Base-by-base conservation (phyloP, 2,329 filamentous ascomycete species). In the Dactylellina parvicollis region DNA sequence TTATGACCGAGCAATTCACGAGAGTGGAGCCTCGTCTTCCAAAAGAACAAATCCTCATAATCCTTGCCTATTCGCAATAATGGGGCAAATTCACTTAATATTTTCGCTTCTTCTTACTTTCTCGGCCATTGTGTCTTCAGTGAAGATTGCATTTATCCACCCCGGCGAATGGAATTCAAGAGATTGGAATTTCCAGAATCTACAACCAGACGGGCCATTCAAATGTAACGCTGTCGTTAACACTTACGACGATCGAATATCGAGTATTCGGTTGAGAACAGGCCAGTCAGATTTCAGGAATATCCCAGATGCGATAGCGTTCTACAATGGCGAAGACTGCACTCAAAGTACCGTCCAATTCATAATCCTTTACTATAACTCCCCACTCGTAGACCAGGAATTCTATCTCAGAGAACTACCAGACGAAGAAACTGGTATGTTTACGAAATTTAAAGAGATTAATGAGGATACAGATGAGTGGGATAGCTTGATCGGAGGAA, bases 261-360 rank as follows among this genome's bases (percentile, higher is more conserved):
- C 30, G 12, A 49, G 9, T n/a, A 50, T 66, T 20, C 40, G 40
- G 1, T 22, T 66, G 12, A 38, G 61, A 22, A 57, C 42, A 1
- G 32, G 18, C 8, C 40, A 50, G 9, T 26, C 50, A 1, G 44
- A 57, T 26, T n/a, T 42, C n/a, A 30, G 50, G n/a, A 34, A 30
- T 12, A 49, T 56, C 14, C 61, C 61, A 3, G 20, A 57, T n/a
- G 61, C 61, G 18, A 66, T 66, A 7, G 61, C 50, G 16, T 56
- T 66, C 16, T 66, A 56, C 24, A 30, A 49, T 30, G 40, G 30
- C 16, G 40, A 24, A 24, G 47, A 54, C 10, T 66, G 61, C 16
- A 40, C 5, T 7, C 28, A 20, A 20, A 18, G 18, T 2, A 40
- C 32, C 3, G 18, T 49, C 1, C 26, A 18, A 44, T 47, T 56